Conservation (phyloP, 768 basidiomycete species). For the Termitomyces sp. region DNA sequence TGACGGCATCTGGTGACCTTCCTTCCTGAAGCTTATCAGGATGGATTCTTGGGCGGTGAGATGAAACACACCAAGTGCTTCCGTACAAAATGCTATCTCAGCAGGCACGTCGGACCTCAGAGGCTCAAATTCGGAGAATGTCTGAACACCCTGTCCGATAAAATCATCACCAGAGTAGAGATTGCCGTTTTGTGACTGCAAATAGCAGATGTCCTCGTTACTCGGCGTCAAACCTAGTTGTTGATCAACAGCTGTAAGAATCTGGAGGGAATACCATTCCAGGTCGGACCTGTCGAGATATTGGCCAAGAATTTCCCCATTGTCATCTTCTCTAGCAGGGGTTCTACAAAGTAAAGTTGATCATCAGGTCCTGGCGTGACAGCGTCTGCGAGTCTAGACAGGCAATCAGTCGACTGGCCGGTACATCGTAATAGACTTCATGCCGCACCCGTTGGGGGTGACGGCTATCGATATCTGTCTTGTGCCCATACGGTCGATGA, state of each 20-base stretch:
- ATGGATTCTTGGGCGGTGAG: neutral
- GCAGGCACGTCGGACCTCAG: slow-evolving; percentile 64
- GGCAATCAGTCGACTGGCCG: slow-evolving; percentile 8
- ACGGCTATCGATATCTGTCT: slow-evolving; percentile 65
- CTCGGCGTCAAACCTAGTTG: slow-evolving; percentile 1
- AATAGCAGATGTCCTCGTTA: slow-evolving; percentile 50
- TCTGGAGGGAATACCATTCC: neutral
- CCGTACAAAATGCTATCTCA: slow-evolving; percentile 71
- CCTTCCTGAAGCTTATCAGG: slow-evolving; percentile 30
- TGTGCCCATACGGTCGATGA: slow-evolving; percentile 51
- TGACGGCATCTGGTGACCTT: slow-evolving; percentile 79
- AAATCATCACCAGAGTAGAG: slow-evolving; percentile 51
- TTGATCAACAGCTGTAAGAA: neutral
- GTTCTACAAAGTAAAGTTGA: slow-evolving; percentile 72
- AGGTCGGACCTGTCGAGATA: slow-evolving; percentile 26
- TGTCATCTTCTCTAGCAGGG: slow-evolving; percentile 63
- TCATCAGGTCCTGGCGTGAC: slow-evolving; percentile 51
- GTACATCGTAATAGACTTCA: slow-evolving; percentile 15
- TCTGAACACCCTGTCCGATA: slow-evolving; percentile 22
- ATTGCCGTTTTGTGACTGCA: slow-evolving; percentile 94
- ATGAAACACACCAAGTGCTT: slow-evolving; percentile 63
- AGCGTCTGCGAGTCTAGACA: slow-evolving; percentile 69
- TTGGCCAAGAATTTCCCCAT: slow-evolving; percentile 50
- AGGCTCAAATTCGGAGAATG: slow-evolving; percentile 54
- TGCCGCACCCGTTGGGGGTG: slow-evolving; percentile 74